A percentile compares a stretch with the other conserved stretches of the same genome.
Evolutionary conservation across 495 filamentous ascomycete genomes (phyloP).

Genomic region (Tetracladium setigerum): DNA sequence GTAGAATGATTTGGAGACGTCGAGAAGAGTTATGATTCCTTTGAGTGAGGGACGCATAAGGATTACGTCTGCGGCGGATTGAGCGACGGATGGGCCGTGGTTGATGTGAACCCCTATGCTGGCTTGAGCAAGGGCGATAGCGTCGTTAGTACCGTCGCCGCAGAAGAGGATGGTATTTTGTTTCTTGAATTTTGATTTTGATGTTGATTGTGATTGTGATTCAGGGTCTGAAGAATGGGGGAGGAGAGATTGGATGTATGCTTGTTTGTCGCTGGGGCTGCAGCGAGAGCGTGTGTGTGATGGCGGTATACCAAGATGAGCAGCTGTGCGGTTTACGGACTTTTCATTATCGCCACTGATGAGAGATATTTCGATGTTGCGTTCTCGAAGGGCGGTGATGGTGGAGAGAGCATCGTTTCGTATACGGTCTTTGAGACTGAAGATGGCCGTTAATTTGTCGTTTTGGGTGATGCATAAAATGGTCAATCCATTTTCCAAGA

Average conservation of each 20-base stretch:
- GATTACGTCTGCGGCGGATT: constrained; percentile 59
- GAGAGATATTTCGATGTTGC: constrained; percentile 49
- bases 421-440: constrained; percentile 48
- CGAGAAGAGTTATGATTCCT: constrained; percentile 49
- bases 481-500: constrained; percentile 35
- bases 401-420: constrained; percentile 43
- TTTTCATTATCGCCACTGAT: constrained; percentile 60
- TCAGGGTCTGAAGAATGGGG: no score
- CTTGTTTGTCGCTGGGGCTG: constrained; percentile 53
- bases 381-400: constrained; percentile 38
- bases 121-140: constrained; percentile 60
- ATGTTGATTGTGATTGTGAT: no score
- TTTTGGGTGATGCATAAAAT: constrained; percentile 54
- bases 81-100: constrained; percentile 52
- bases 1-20: constrained; percentile 43
- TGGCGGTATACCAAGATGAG: constrained; percentile 39
- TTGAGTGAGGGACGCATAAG: constrained; percentile 46
- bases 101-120: constrained; percentile 63
- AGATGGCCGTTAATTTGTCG: constrained; percentile 40
- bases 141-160: constrained; percentile 77
- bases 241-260: constrained; percentile 42
- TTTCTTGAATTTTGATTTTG: constrained; percentile 26
- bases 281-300: constrained; percentile 39
- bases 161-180: constrained; percentile 42
- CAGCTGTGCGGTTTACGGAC: constrained; percentile 46